phyloP scores from a whole-genome alignment of 768 basidiomycete species.

The Cubamyces lactineus region DNA sequence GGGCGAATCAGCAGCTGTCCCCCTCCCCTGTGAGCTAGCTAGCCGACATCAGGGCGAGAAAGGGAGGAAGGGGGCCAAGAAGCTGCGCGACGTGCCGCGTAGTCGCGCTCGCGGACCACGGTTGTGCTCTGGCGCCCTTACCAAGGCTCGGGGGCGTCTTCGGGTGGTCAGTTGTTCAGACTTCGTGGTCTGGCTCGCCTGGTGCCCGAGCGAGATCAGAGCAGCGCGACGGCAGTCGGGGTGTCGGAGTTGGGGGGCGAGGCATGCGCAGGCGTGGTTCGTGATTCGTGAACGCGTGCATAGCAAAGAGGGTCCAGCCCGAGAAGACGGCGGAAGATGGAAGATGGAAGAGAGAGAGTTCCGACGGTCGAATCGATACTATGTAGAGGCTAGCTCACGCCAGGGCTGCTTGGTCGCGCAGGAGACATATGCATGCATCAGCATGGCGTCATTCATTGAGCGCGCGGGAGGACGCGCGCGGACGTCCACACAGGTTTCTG shows the following conservation, averaged over 20 bases:
- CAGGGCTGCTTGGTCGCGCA: conserved; percentile 8
- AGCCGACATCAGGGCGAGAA: neutral
- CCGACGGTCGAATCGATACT: neutral
- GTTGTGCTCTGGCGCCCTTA: too few relatives aligned
- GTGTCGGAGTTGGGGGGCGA: neutral
- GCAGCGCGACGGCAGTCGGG: neutral
- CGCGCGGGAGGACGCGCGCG: neutral
- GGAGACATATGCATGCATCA: conserved; percentile 14
- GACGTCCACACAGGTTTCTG: conserved; percentile 3
- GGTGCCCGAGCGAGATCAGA: neutral
- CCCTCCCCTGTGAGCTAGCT: too few relatives aligned
- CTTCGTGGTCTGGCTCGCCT: too few relatives aligned
- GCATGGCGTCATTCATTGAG: conserved; percentile 8
- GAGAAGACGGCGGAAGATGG: neutral
- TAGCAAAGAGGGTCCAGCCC: neutral
- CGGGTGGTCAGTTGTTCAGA: too few relatives aligned
- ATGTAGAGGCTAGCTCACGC: neutral
- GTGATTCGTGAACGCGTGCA: neutral
- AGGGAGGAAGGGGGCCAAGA: neutral
- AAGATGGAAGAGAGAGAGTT: neutral
- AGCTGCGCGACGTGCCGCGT: neutral
- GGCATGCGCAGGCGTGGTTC: neutral
- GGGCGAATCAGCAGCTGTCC: neutral
- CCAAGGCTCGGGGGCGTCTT: too few relatives aligned
- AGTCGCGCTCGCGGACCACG: neutral